Evolutionary conservation across 306 rosid species (phyloP).

Genomic region (Medicago truncatula): DNA sequence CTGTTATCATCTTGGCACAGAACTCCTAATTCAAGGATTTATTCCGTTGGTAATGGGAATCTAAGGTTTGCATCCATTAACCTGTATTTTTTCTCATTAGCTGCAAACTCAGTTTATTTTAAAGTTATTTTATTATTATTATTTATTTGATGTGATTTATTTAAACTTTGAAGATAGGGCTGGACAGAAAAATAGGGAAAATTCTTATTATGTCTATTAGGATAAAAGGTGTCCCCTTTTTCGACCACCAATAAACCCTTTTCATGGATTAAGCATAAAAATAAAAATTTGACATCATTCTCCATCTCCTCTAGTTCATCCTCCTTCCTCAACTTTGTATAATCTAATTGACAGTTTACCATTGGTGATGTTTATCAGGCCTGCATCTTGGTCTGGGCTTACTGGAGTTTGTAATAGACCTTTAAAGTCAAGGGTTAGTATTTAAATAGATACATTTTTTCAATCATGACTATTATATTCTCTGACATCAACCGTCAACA

Average conservation of each 20-base stretch:
- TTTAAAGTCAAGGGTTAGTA: slow-evolving; percentile 69
- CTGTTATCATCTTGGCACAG: slow-evolving; percentile 48
- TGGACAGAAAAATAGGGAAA: background rate
- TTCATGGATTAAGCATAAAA: slow-evolving; percentile 33
- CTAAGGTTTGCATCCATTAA: slow-evolving; percentile 63
- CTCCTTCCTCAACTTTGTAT: slow-evolving; percentile 7
- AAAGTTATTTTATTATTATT: slow-evolving; percentile 7
- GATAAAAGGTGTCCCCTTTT: slow-evolving; percentile 29
- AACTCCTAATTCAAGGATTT: slow-evolving; percentile 49
- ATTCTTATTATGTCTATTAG: slow-evolving; percentile 23
- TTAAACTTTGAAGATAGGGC: slow-evolving; percentile 33
- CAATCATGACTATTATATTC: slow-evolving; percentile 30
- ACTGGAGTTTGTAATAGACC: slow-evolving; percentile 56
- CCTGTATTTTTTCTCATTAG: slow-evolving; percentile 16
- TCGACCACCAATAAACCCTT: slow-evolving; percentile 10
- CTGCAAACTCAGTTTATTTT: slow-evolving; percentile 15
- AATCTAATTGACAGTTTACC: slow-evolving; percentile 44
- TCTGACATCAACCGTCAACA: slow-evolving; percentile 46
- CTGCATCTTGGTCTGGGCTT: slow-evolving; percentile 48
- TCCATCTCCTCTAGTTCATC: slow-evolving; percentile 9
- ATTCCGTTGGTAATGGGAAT: slow-evolving; percentile 46
- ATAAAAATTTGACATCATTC: slow-evolving; percentile 22
- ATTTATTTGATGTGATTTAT: slow-evolving; percentile 17
- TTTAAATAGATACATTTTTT: slow-evolving; percentile 33
- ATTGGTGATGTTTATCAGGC: slow-evolving; percentile 67